These are phyloP conservation scores for Amaranthus tricolor DNA, from an alignment of 179 eudicot genomes.

Conservation along the genomic window DNA sequence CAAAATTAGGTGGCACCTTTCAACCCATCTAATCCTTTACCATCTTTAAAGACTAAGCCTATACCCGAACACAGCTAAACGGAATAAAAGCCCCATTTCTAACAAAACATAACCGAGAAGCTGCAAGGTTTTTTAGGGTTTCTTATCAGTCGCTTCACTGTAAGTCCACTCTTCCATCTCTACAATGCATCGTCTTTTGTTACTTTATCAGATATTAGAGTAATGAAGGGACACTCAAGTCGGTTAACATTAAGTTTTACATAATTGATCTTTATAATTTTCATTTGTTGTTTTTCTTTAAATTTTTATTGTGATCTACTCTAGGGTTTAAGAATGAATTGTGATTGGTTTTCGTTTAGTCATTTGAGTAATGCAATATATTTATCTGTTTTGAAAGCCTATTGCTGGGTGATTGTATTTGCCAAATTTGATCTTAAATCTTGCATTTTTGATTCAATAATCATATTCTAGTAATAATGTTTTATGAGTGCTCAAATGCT, in stretches of 20 bases:
- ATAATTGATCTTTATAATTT: background rate
- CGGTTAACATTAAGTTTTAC: background rate
- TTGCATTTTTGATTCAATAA: too few species aligned
- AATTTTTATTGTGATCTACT: background rate
- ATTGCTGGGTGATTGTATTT: background rate
- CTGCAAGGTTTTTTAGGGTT: conserved; percentile 15
- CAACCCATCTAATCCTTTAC: too few species aligned
- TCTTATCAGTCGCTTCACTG: conserved; percentile 12
- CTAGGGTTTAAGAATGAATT: background rate
- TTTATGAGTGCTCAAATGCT: background rate
- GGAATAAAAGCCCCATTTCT: conserved; percentile 8
- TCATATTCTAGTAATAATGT: too few species aligned
- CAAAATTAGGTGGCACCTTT: too few species aligned
- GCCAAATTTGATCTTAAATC: background rate
- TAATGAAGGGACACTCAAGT: background rate
- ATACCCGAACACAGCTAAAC: background rate
- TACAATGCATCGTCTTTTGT: background rate
- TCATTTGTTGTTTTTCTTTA: background rate
- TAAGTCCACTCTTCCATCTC: conserved; percentile 8
- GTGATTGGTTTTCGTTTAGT: background rate
- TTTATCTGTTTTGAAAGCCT: background rate
- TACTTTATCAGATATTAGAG: too few species aligned
- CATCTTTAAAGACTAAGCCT: background rate
- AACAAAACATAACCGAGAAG: background rate
- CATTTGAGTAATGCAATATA: background rate